A percentile compares a stretch with the other conserved stretches of the same genome.
These are phyloP conservation scores for Aspergillus sparsus DNA, from an alignment of 495 filamentous ascomycete species.

Conservation along the genomic window DNA sequence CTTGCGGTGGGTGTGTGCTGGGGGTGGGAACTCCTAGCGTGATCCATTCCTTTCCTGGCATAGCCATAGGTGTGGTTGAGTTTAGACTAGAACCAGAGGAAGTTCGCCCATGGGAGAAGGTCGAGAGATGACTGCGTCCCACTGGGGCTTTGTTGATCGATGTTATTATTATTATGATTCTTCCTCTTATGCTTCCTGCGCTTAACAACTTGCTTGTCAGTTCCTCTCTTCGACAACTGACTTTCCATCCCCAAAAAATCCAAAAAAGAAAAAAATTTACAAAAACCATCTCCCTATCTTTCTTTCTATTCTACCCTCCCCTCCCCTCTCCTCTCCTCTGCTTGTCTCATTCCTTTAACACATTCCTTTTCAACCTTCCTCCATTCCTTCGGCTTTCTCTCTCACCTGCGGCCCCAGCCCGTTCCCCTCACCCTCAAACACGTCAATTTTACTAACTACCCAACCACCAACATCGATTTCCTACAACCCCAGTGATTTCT, in stretches of 20 bases:
- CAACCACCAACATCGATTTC: background rate
- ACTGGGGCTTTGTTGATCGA: conserved; percentile 29
- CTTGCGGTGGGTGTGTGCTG: conserved; percentile 22
- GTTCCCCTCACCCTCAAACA: conserved; percentile 18
- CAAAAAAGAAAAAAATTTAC: background rate
- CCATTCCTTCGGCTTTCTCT: conserved; percentile 18
- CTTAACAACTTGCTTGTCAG: conserved; percentile 17
- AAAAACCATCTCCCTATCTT: conserved; percentile 26
- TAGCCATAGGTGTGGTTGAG: conserved; percentile 10
- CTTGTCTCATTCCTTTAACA: conserved; percentile 20
- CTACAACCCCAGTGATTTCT: conserved; percentile 3
- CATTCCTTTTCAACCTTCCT: conserved; percentile 21
- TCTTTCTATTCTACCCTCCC: conserved; percentile 30
- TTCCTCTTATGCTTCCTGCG: conserved; percentile 20
- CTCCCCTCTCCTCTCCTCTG: conserved; percentile 30
- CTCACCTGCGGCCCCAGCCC: conserved; percentile 5
- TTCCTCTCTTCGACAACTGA: conserved; percentile 9
- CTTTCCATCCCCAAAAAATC: background rate
- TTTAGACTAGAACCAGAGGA: conserved; percentile 25
- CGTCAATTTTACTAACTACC: conserved; percentile 9
- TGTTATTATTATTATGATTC: conserved; percentile 25
- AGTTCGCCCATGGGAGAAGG: conserved; percentile 22
- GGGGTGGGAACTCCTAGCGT: conserved; percentile 33
- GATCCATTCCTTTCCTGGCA: conserved; percentile 23
- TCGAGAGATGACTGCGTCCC: conserved; percentile 22